phyloP scores from a whole-genome alignment of 108 stramenopile species.

The Stephanodiscus triporus region DNA sequence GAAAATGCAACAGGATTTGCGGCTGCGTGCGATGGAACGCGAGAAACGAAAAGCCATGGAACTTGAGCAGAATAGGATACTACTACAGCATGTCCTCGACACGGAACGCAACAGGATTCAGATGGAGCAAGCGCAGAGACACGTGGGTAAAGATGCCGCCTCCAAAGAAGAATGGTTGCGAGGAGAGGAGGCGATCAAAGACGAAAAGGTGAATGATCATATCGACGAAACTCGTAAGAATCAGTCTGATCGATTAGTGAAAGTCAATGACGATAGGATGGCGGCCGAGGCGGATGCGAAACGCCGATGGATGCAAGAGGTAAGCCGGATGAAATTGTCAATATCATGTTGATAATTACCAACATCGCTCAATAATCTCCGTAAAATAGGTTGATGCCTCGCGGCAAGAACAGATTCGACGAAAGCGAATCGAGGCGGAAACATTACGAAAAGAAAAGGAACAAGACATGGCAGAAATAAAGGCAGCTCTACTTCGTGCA shows the following conservation, averaged over 20 bases:
- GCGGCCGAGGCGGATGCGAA: conserved; percentile 29
- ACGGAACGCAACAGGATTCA: conserved; percentile 36
- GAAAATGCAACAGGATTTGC: conserved; percentile 24
- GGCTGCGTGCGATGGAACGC: conserved; percentile 23
- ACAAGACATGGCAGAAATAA: conserved; percentile 22
- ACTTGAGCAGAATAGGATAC: conserved; percentile 36
- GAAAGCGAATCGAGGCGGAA: conserved; percentile 39
- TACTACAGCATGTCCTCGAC: conserved; percentile 50
- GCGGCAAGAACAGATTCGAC: conserved; percentile 48
- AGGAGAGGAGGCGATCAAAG: conserved; percentile 32
- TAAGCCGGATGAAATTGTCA: not conserved
- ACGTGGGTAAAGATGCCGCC: conserved; percentile 41
- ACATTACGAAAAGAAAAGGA: conserved; percentile 26
- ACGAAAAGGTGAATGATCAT: conserved; percentile 32
- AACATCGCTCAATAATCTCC: not conserved
- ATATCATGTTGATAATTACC: not conserved
- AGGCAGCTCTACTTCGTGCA: conserved; percentile 15
- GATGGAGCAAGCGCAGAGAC: conserved; percentile 46
- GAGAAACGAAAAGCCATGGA: conserved; percentile 25
- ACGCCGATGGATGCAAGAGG: conserved; percentile 42
- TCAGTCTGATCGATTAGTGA: conserved; percentile 37
- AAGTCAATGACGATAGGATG: conserved; percentile 35
- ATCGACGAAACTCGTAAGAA: conserved; percentile 39
- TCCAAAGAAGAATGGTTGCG: conserved; percentile 25
- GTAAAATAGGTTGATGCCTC: conserved; percentile 28